Conservation (phyloP, 2,329 filamentous ascomycete genomes). For the Xylariaceae sp. region DNA sequence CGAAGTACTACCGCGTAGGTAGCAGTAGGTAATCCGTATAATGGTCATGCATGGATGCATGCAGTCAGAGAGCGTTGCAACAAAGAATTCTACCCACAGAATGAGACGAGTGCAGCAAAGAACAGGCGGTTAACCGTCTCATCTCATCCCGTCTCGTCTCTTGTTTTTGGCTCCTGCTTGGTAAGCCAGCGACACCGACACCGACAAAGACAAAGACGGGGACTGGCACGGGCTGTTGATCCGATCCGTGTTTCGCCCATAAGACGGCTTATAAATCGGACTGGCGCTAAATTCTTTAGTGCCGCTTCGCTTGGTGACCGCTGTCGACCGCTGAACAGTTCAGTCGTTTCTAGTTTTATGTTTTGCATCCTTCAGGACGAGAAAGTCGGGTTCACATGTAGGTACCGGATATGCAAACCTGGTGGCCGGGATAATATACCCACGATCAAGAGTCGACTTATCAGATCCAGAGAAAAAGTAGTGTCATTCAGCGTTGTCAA, state of each 20-base stretch:
- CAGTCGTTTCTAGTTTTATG: not conserved
- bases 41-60: not conserved
- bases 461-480: no score
- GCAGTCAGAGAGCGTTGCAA: constrained; percentile 11
- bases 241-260: not conserved
- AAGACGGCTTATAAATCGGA: not conserved
- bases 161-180: not conserved
- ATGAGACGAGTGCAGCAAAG: not conserved
- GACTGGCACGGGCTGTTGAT: not conserved
- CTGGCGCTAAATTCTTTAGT: not conserved
- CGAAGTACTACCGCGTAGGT: not conserved
- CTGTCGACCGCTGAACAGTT: no score
- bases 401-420: not conserved
- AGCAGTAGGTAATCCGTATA: not conserved
- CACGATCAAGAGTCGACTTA: no score
- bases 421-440: not conserved
- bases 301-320: not conserved
- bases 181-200: not conserved
- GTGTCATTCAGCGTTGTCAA: no score
- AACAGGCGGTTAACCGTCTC: no score
- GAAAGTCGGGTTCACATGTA: not conserved
- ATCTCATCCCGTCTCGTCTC: no score
- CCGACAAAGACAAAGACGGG: not conserved
- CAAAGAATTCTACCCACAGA: not conserved
- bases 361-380: not conserved